These are phyloP conservation scores for Fusarium odoratissimum DNA, from an alignment of 2,329 filamentous ascomycete genomes.

Conservation along the genomic window DNA sequence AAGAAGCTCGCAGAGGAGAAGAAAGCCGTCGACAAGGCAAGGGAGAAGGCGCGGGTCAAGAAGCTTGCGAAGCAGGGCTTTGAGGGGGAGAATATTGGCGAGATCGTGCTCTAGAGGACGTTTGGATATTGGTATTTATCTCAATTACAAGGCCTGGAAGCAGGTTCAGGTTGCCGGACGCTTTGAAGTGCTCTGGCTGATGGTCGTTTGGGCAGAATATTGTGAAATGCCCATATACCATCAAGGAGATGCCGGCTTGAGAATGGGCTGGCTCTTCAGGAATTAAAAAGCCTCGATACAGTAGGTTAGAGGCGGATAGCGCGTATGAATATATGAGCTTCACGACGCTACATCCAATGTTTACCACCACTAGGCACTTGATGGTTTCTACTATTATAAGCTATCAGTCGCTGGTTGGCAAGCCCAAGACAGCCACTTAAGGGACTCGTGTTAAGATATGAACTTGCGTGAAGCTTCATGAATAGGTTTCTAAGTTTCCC, in stretches of 20 bases:
- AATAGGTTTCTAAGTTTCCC: background rate
- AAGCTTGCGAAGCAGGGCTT: conserved; percentile 84
- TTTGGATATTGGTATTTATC: conserved; percentile 6
- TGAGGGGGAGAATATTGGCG: conserved; percentile 84
- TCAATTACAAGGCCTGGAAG: conserved; percentile 10
- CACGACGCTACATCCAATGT: background rate
- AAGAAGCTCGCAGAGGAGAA: conserved; percentile 78
- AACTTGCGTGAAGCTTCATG: background rate
- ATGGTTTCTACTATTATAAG: background rate
- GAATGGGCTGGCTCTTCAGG: conserved; percentile 10
- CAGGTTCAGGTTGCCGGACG: conserved; percentile 1
- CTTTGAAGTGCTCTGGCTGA: conserved; percentile 36
- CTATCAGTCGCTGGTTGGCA: background rate
- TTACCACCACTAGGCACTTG: background rate
- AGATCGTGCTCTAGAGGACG: conserved; percentile 69
- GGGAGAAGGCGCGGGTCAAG: conserved; percentile 77
- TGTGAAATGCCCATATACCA: conserved; percentile 66
- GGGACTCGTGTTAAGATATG: background rate
- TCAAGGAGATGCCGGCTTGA: conserved; percentile 9
- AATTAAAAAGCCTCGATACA: conserved; percentile 11
- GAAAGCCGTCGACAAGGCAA: conserved; percentile 74
- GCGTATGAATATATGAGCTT: conserved; percentile 34
- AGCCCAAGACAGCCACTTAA: background rate
- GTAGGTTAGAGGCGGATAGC: conserved; percentile 31
- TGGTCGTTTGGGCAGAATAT: conserved; percentile 66